Base-by-base conservation (phyloP, 2,329 filamentous ascomycete species). In the Colletotrichum sp. region DNA sequence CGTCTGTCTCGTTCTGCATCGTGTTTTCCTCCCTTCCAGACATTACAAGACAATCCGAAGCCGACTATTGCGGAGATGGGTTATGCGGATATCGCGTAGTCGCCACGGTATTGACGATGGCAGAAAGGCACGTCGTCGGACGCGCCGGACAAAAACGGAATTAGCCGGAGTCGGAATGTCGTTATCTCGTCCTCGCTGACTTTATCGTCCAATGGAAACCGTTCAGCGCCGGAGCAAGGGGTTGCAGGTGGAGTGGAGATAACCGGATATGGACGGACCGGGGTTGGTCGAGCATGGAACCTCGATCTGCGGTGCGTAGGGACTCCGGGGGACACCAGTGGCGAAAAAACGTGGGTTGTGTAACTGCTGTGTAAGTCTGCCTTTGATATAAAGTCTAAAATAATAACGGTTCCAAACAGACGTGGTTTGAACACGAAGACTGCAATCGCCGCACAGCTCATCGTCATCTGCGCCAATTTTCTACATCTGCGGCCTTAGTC, bases 211-310 rank as follows among this genome's bases (percentile, higher is more conserved):
- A 22, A 15, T n/a, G 13, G 16, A 6, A 18, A 10, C 34, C 65
- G 26, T 28, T 18, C 18, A 22, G 24, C 34, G 12, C 34, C 62
- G n/a, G 32, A 39, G n/a, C 36, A 34, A 28, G 26, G 16, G 22
- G n/a, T 26, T 10, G 28, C 24, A 44, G 22, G 32, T 52, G 72
- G 30, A 26, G 32, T 39, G 74, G 71, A 76, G 30, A 24, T 66
- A 76, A 26, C 57, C 74, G 74, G 74, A 69, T 48, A 69, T 64
- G 70, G 64, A 24, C 74, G 74, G 74, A 44, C 22, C 16, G 24
- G 34, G 26, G 34, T 22, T 24, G 18, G 12, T 39, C 52, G 26
- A 15, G 24, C 24, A 24, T 16, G 64, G 30, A 59, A 52, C 44
- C 52, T 32, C 36, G 64, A 66, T 52, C 64, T 68, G n/a, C 32